A percentile compares a stretch with the other conserved stretches of the same genome.
Conservation (phyloP, 2,329 filamentous ascomycete species). For the Arthrobotrys entomopaga region DNA sequence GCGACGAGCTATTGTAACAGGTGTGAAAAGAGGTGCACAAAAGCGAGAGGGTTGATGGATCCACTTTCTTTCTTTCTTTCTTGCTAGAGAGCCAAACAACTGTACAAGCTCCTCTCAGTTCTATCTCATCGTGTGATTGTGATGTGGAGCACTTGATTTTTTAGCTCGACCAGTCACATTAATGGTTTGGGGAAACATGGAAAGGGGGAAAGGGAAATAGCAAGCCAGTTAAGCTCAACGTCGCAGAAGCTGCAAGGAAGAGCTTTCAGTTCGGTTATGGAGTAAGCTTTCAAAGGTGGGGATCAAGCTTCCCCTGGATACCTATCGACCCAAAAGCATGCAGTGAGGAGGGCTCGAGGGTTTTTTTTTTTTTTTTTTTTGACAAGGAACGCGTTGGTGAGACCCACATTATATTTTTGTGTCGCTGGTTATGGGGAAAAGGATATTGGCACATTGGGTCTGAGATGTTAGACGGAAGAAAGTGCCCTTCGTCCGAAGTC, state of each 20-base stretch:
- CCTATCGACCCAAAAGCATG: background rate
- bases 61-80: constrained; percentile 24
- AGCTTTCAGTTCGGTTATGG: constrained; percentile 17
- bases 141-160: constrained; percentile 24
- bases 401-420: constrained; percentile 18
- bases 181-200: background rate
- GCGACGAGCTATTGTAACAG: constrained; percentile 13
- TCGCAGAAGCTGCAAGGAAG: background rate
- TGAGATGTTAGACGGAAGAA: constrained; percentile 28
- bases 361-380: background rate
- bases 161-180: background rate
- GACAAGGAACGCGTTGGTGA: constrained; percentile 35
- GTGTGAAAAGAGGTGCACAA: constrained; percentile 18
- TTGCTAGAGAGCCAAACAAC: too few species aligned
- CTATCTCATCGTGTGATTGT: constrained; percentile 50
- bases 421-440: background rate
- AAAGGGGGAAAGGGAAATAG: background rate
- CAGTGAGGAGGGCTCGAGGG: constrained; percentile 10
- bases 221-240: constrained; percentile 18
- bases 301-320: background rate
- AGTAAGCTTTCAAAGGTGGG: constrained; percentile 14
- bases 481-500: constrained; percentile 36
- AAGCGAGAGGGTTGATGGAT: constrained; percentile 9
- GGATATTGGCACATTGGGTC: constrained; percentile 13
- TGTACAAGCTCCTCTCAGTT: constrained; percentile 10